These are phyloP conservation scores for Verticillium zaregamsianum DNA, from an alignment of 2,329 filamentous ascomycete species.

Conservation along the genomic window DNA sequence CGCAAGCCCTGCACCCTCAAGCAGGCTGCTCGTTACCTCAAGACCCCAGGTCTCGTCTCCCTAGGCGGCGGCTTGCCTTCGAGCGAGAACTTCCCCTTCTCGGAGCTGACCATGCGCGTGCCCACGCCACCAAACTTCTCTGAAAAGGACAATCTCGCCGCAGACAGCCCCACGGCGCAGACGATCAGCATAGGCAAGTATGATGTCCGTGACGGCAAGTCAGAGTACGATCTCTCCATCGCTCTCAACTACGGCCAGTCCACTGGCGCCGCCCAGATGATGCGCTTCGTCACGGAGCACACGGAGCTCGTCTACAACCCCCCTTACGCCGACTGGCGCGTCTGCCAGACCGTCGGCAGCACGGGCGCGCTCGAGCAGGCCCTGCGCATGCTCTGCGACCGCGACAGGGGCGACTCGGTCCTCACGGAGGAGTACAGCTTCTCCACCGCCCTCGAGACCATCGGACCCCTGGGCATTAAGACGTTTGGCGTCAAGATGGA, in stretches of 20 bases:
- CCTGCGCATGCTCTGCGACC: conserved; percentile 73
- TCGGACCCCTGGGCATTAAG: conserved; percentile 47
- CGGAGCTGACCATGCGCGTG: conserved; percentile 70
- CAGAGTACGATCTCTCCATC: conserved; percentile 70
- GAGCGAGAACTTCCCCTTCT: conserved; percentile 88
- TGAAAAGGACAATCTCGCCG: conserved; percentile 57
- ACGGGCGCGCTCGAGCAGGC: conserved; percentile 83
- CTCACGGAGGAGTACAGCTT: conserved; percentile 92
- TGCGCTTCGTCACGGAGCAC: conserved; percentile 91
- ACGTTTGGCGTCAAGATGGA: conserved; percentile 49
- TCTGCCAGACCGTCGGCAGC: conserved; percentile 77
- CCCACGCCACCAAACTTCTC: conserved; percentile 67
- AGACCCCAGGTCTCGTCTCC: conserved; percentile 80
- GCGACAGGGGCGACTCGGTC: conserved; percentile 67
- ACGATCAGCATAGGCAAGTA: conserved; percentile 73
- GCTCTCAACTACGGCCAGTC: conserved; percentile 93
- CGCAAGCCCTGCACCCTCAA: conserved; percentile 73
- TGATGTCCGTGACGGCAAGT: conserved; percentile 60
- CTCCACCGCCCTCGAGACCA: conserved; percentile 62
- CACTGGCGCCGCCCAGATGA: conserved; percentile 77
- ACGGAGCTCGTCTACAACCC: conserved; percentile 86
- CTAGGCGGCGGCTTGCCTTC: conserved; percentile 90
- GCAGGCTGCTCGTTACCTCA: conserved; percentile 72
- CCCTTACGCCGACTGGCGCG: conserved; percentile 87
- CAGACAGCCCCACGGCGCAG: conserved; percentile 40